Evolutionary conservation across 345 rosid species (phyloP).

Genomic region (Murraya paniculata): DNA sequence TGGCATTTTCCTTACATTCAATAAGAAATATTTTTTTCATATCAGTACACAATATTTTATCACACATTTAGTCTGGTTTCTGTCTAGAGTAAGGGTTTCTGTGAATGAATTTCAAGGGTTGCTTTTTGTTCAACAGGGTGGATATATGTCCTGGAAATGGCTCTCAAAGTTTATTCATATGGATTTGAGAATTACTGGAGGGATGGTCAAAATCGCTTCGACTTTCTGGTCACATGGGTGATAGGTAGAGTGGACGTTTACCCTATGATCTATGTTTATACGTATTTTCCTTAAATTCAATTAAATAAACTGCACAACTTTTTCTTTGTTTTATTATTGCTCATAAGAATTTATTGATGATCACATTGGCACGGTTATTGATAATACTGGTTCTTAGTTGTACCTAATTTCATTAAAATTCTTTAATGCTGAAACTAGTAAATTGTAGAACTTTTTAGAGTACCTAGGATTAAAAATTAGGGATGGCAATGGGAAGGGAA

Average conservation of each 20-base stretch:
- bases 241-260: slow-evolving; percentile 47
- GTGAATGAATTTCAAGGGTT: slow-evolving; percentile 13
- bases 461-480: background rate
- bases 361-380: background rate
- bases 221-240: slow-evolving; percentile 82
- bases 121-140: slow-evolving; percentile 59
- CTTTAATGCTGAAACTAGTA: background rate
- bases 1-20: background rate
- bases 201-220: slow-evolving; percentile 93
- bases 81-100: slow-evolving; percentile 12
- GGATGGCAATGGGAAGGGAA: no score
- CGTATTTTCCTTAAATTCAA: background rate
- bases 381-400: background rate
- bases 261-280: background rate
- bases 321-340: background rate
- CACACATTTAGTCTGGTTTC: background rate
- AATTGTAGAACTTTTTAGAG: background rate
- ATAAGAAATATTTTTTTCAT: background rate
- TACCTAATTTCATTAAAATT: background rate
- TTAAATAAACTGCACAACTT: background rate
- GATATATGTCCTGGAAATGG: slow-evolving; percentile 97
- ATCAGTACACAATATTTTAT: slow-evolving; percentile 5
- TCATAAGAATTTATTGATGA: background rate
- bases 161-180: slow-evolving; percentile 73
- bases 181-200: slow-evolving; percentile 95